phyloP scores from a whole-genome alignment of 2,329 filamentous ascomycete genomes.

The Huntiella omanensis region DNA sequence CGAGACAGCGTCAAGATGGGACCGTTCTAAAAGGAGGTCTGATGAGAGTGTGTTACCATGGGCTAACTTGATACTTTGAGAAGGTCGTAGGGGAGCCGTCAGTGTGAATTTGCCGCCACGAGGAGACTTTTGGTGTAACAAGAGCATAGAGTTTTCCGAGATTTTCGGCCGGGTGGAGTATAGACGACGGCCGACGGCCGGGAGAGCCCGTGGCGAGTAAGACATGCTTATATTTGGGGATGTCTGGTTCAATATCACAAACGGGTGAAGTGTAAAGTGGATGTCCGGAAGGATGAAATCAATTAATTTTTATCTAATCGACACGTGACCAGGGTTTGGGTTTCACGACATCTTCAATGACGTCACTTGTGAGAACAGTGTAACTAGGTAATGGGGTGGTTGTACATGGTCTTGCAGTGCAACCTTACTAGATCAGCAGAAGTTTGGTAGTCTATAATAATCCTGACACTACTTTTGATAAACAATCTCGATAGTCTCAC shows the following conservation, averaged over 20 bases:
- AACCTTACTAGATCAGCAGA: too few relatives aligned
- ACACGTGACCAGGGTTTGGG: background rate
- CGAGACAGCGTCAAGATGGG: slow-evolving; percentile 36
- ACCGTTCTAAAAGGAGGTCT: slow-evolving; percentile 43
- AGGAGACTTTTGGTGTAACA: slow-evolving; percentile 21
- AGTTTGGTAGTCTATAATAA: too few relatives aligned
- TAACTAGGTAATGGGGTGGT: background rate
- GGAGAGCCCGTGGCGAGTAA: too few relatives aligned
- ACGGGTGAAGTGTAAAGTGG: too few relatives aligned
- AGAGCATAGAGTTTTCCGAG: slow-evolving; percentile 15
- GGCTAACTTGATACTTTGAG: slow-evolving; percentile 18
- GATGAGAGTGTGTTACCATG: slow-evolving; percentile 31
- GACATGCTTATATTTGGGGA: too few relatives aligned
- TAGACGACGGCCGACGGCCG: too few relatives aligned
- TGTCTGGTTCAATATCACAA: too few relatives aligned
- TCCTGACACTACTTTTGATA: too few relatives aligned
- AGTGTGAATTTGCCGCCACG: slow-evolving; percentile 21
- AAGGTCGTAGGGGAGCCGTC: slow-evolving; percentile 19
- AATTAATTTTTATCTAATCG: slow-evolving; percentile 10
- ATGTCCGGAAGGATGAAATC: too few relatives aligned
- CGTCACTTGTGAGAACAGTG: background rate
- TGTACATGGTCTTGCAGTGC: slow-evolving; percentile 1
- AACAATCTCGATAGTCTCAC: too few relatives aligned
- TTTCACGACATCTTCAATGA: background rate
- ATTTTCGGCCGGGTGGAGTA: too few relatives aligned